phyloP scores from a whole-genome alignment of 306 rosid species.

The Sophora flavescens region DNA sequence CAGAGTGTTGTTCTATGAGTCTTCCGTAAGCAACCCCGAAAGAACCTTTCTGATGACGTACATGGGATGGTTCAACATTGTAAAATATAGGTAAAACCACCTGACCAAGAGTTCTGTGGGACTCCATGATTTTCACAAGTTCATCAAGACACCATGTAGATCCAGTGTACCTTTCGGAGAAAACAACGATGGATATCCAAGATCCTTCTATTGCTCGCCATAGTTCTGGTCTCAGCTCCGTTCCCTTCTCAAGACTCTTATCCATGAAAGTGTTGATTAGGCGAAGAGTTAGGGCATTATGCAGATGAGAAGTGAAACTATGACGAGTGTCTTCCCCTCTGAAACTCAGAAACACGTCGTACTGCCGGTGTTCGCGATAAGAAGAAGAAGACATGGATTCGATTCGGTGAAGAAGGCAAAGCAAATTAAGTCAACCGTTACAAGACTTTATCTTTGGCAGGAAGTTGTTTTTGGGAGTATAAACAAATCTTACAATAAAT shows the following conservation, averaged over 20 bases:
- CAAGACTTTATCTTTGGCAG: too few relatives aligned
- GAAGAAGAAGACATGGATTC: background rate
- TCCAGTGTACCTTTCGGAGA: background rate
- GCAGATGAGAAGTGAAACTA: background rate
- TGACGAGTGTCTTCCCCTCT: background rate
- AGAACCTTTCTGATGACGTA: background rate
- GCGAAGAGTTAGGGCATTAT: background rate
- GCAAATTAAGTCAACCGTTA: too few relatives aligned
- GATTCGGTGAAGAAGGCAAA: background rate
- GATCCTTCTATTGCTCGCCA: conserved; percentile 27
- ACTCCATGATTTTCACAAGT: conserved; percentile 1
- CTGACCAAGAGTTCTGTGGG: background rate
- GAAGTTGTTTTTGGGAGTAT: too few relatives aligned
- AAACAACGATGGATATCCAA: background rate
- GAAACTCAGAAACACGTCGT: background rate
- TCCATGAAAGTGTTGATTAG: background rate
- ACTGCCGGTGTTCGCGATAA: background rate
- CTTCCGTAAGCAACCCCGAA: background rate
- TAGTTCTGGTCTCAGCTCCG: background rate
- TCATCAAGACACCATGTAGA: conserved; percentile 41
- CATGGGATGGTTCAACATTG: background rate
- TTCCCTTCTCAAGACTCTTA: background rate
- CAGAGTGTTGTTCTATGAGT: too few relatives aligned
- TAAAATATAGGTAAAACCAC: conserved; percentile 6
- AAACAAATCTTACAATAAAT: too few relatives aligned